These are phyloP conservation scores for Quambalaria eucalypti DNA, from an alignment of 1,284 basidiomycete species.

Conservation along the genomic window DNA sequence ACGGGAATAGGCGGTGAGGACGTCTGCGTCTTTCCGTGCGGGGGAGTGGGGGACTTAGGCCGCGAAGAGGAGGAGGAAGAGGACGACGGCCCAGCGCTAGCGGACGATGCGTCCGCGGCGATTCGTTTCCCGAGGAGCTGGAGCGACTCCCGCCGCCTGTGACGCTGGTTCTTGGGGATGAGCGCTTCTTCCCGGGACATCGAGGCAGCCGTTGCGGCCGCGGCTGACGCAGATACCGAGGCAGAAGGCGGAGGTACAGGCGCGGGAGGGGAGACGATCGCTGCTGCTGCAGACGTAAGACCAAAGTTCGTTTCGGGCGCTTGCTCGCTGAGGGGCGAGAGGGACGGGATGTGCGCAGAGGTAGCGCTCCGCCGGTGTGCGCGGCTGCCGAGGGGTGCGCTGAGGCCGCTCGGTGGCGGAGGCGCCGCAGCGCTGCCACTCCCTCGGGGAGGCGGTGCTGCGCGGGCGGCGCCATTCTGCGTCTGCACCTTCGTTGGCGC, in stretches of 20 bases:
- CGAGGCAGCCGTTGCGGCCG: background rate
- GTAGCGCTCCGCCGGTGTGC: constrained; percentile 2
- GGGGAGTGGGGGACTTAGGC: background rate
- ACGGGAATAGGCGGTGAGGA: too few species aligned
- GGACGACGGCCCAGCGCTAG: background rate
- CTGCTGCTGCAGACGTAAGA: background rate
- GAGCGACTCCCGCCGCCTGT: background rate
- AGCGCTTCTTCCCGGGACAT: background rate
- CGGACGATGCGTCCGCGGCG: background rate
- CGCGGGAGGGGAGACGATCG: background rate
- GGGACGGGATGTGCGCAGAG: constrained; percentile 14
- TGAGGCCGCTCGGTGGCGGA: too few species aligned
- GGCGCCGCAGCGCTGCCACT: background rate
- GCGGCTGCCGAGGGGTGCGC: background rate
- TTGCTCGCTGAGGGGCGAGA: constrained; percentile 8
- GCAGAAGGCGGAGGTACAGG: background rate
- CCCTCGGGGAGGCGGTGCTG: background rate
- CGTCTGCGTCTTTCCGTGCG: background rate
- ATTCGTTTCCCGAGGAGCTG: background rate
- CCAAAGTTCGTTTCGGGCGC: background rate
- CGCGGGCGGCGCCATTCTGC: background rate
- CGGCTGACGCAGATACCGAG: background rate
- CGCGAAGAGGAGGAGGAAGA: background rate
- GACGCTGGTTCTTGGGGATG: background rate
- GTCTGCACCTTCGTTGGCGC: background rate